Evolutionary conservation across 306 rosid genomes (phyloP), one percentile per base, ranked within the genome.

Genomic region (Leucaena leucocephala): DNA sequence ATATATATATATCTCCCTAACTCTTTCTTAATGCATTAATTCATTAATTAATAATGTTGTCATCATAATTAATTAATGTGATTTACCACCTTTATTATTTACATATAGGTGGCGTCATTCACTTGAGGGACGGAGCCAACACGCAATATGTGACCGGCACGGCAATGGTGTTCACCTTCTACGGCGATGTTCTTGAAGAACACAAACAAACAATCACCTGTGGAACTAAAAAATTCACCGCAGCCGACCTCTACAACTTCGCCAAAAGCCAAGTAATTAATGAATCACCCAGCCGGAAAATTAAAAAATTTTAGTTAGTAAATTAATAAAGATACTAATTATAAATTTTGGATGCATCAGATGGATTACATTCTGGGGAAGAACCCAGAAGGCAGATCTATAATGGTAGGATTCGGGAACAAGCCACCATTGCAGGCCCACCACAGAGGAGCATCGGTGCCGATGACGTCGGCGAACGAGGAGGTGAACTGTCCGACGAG

Each of bases 111-210:
- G 97, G 98, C 4, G 58, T 87, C 66, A 8, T 95, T 81, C 92
- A 92, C 84, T 19, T 90, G 77, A 82, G 98, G 87, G 94, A 90
- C 75, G 98, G 98, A 13, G 98, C 98, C 52, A 95, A 92, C 84
- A 81, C 91, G 14, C 98, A 95, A 2, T 95, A 95, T 68, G 97
- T 86, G 8, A 88, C 98, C 0, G 83, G 90, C 70, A 83, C 91
- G 2, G 76, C 98, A 42, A 57, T 85, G 64, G 63, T 95, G 68
- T 86, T 95, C 19, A 38, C 66, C 21, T 79, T 83, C 40, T 95
- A 92, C 49, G 57, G 95, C 72, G 98, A 92, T 63, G 13, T 90
- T 33, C 97, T 95, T 14, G 86, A 83, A 40, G n/a, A 72, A 8
- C 8, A 80, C 84, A 88, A 90, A 0, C 80, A 84, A 61, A 90